Conservation (phyloP, 345 rosid genomes). For the Linum trigynum region DNA sequence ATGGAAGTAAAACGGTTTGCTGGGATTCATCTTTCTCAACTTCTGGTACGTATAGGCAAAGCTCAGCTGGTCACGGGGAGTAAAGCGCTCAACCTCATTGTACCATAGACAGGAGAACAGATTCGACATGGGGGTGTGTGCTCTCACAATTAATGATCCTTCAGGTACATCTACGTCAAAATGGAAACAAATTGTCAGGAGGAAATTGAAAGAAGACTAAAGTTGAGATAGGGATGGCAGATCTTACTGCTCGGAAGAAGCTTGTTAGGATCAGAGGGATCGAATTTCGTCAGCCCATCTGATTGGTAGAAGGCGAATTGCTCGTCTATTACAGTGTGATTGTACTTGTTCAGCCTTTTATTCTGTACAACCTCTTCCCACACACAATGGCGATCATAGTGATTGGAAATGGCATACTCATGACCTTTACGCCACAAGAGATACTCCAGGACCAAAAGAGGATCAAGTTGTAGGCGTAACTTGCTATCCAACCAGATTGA, state of each 20-base stretch:
- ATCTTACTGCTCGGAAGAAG: slow-evolving; percentile 90
- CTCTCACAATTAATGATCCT: slow-evolving; percentile 88
- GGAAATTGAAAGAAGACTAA: background rate
- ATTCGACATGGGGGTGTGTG: slow-evolving; percentile 96
- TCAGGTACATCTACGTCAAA: slow-evolving; percentile 78
- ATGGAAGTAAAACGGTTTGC: slow-evolving; percentile 67
- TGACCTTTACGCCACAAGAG: slow-evolving; percentile 91
- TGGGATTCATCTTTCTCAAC: slow-evolving; percentile 68
- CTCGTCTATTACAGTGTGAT: slow-evolving; percentile 72
- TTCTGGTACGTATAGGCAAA: slow-evolving; percentile 82
- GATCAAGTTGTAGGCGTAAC: slow-evolving; percentile 81
- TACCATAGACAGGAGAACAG: slow-evolving; percentile 97
- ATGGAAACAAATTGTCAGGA: background rate
- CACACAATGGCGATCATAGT: slow-evolving; percentile 85
- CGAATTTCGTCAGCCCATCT: slow-evolving; percentile 75
- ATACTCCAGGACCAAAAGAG: slow-evolving; percentile 72
- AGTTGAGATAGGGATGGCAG: background rate
- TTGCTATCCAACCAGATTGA: slow-evolving; percentile 99
- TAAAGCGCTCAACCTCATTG: slow-evolving; percentile 92
- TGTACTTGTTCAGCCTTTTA: slow-evolving; percentile 87
- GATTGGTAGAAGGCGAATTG: slow-evolving; percentile 77
- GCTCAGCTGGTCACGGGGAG: slow-evolving; percentile 97
- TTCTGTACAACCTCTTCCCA: slow-evolving; percentile 98
- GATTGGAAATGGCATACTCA: slow-evolving; percentile 92
- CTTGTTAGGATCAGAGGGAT: slow-evolving; percentile 68